These are phyloP conservation scores for Penicillium subrubescens DNA, from an alignment of 495 filamentous ascomycete genomes.

Conservation along the genomic window DNA sequence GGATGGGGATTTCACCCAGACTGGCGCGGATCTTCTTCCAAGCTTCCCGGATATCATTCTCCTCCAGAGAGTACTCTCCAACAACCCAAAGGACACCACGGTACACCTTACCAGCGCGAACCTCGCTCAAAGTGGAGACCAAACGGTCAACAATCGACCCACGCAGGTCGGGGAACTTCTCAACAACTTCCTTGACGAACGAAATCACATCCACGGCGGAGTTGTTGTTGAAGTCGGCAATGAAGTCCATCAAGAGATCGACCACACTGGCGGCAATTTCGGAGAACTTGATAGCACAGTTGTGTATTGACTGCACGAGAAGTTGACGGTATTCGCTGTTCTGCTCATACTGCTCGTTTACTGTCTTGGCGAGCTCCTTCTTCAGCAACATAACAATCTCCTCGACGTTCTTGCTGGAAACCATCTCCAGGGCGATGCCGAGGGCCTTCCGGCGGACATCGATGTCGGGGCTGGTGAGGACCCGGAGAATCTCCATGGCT, in stretches of 20 bases:
- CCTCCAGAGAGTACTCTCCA: constrained; percentile 93
- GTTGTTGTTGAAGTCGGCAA: constrained; percentile 95
- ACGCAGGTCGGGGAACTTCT: constrained; percentile 93
- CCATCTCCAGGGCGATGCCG: constrained; percentile 92
- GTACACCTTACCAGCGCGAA: constrained; percentile 96
- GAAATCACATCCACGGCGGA: constrained; percentile 97
- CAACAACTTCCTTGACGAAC: constrained; percentile 98
- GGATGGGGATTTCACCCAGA: constrained; percentile 94
- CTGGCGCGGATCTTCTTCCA: constrained; percentile 96
- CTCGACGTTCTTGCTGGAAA: constrained; percentile 97
- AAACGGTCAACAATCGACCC: constrained; percentile 83
- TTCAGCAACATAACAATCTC: constrained; percentile 95
- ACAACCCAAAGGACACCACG: constrained; percentile 97
- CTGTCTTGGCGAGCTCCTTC: constrained; percentile 95
- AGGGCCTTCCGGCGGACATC: constrained; percentile 95
- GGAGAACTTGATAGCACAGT: constrained; percentile 97
- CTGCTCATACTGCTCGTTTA: constrained; percentile 98
- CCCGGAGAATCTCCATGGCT: constrained; percentile 96
- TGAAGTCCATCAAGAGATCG: constrained; percentile 98
- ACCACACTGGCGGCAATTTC: constrained; percentile 97
- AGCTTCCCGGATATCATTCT: constrained; percentile 90
- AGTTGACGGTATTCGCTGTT: constrained; percentile 96
- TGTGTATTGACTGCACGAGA: constrained; percentile 95
- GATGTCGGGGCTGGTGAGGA: constrained; percentile 94
- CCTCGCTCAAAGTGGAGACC: constrained; percentile 88